A percentile compares a stretch with the other conserved stretches of the same genome.
These are phyloP conservation scores for Talaromyces amestolkiae DNA, from an alignment of 2,329 filamentous ascomycete genomes.

Conservation along the genomic window DNA sequence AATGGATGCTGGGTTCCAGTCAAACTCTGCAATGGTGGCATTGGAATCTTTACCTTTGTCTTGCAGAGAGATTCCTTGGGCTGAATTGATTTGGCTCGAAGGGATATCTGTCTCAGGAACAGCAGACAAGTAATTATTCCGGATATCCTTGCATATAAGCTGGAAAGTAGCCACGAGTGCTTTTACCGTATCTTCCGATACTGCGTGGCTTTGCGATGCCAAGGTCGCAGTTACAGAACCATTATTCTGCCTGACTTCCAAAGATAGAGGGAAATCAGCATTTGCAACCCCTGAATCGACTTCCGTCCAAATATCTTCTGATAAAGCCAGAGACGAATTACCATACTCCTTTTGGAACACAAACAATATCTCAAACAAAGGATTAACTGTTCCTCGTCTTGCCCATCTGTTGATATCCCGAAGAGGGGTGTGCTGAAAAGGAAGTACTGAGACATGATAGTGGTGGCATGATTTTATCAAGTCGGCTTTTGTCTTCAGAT, in stretches of 20 bases:
- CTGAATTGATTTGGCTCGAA: background rate
- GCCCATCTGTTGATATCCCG: conserved; percentile 80
- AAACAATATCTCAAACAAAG: conserved; percentile 77
- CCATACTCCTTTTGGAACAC: conserved; percentile 66
- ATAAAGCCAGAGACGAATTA: conserved; percentile 23
- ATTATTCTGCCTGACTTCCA: conserved; percentile 65
- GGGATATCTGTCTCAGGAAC: conserved; percentile 17
- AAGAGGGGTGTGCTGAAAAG: conserved; percentile 76
- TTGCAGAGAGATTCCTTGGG: background rate
- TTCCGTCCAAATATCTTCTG: conserved; percentile 54
- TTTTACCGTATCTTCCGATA: conserved; percentile 35
- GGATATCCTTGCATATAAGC: conserved; percentile 35
- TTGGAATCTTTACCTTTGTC: background rate
- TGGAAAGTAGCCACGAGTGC: conserved; percentile 47
- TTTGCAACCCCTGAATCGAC: conserved; percentile 45
- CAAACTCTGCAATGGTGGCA: conserved; percentile 40
- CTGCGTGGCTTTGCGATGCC: conserved; percentile 54
- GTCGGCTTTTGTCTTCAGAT: conserved; percentile 56
- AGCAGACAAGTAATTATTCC: conserved; percentile 28
- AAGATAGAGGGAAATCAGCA: conserved; percentile 72
- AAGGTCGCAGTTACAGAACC: conserved; percentile 57
- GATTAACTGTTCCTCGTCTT: conserved; percentile 51
- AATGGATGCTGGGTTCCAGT: conserved; percentile 58
- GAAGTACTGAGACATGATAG: conserved; percentile 65
- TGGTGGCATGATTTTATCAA: conserved; percentile 65